These are phyloP conservation scores for Phaffia tasmanica DNA, from an alignment of 768 basidiomycete species.

Conservation along the genomic window DNA sequence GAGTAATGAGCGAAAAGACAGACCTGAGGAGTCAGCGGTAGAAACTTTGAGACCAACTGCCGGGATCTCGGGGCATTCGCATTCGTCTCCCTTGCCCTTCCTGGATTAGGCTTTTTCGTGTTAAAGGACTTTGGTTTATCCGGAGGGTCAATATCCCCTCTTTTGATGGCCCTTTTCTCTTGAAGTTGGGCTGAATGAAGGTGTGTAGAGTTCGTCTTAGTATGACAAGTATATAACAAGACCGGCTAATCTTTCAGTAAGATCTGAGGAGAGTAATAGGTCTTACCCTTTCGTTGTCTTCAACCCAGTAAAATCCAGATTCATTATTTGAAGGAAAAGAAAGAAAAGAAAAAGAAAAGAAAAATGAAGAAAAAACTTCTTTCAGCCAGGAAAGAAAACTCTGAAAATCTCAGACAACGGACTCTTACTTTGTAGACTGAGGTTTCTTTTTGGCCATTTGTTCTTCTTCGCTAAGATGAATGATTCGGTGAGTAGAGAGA, in stretches of 20 bases:
- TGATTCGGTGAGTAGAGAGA: too few relatives aligned
- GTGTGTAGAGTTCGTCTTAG: slow-evolving; percentile 50
- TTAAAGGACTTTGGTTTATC: neutral
- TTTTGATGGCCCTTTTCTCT: slow-evolving; percentile 71
- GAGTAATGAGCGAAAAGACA: neutral
- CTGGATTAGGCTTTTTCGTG: too few relatives aligned
- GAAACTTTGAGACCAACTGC: neutral
- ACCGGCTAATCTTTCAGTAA: too few relatives aligned
- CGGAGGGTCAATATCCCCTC: slow-evolving; percentile 47
- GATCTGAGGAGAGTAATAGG: too few relatives aligned
- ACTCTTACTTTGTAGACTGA: neutral
- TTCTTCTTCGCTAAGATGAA: too few relatives aligned
- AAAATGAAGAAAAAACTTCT: neutral
- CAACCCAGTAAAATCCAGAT: too few relatives aligned
- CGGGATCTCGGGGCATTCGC: slow-evolving; percentile 20
- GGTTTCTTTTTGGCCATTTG: neutral
- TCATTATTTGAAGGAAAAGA: too few relatives aligned
- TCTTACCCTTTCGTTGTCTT: too few relatives aligned
- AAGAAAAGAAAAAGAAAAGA: neutral
- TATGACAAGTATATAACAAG: too few relatives aligned
- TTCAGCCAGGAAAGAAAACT: neutral
- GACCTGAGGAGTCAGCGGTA: slow-evolving; percentile 1
- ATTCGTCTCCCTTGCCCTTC: too few relatives aligned
- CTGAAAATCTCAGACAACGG: too few relatives aligned
- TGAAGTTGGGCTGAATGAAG: slow-evolving; percentile 62